Base-by-base conservation (phyloP, 2,329 filamentous ascomycete genomes). In the Penicillium sp. region DNA sequence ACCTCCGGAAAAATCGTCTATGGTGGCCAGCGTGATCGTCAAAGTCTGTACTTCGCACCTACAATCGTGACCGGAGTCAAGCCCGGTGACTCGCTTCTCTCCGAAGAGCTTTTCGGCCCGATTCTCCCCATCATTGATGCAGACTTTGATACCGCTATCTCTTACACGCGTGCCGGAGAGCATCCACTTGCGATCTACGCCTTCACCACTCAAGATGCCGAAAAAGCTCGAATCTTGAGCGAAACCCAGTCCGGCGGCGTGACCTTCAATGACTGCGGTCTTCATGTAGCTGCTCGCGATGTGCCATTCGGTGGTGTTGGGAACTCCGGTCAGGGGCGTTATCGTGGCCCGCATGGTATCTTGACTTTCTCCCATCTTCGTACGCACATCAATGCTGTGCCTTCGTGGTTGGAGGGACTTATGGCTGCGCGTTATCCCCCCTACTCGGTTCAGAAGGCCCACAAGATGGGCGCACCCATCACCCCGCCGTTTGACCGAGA, bases 241-340 rank as follows among this genome's bases (percentile, higher is more conserved):
- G 56, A 62, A 36, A 76, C 73, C n/a, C 63, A 61, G 16, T 82
- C 79, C 5, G 80, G 80, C 7, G 79, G 80, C 17, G 79, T 81
- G 50, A 80, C 78, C 12, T 69, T 81, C 65, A 82, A 83, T 63
- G 79, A 81, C 61, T 70, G 73, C 37, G 72, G 76, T 58, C 67
- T 80, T 40, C 80, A 82, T 57, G 70, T 70, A 45, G 70, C 67
- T 35, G 70, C 77, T 41, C 72, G 73, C 3, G 69, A 70, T 26
- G 73, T 75, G 2, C 80, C 80, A 7, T 75, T 83, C 42, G 80
- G 81, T 42, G 80, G 81, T 33, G 73, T 82, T 19, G 81, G 81
- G 28, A 70, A 73, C 17, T 80, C 77, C 8, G 80, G 80, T 31
- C 72, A 69, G 46, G 81, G 80, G 50, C 69, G 67, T 50, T 82